Base-by-base conservation (phyloP, 2,329 filamentous ascomycete species). In the Phyllosticta paracitricarpa region DNA sequence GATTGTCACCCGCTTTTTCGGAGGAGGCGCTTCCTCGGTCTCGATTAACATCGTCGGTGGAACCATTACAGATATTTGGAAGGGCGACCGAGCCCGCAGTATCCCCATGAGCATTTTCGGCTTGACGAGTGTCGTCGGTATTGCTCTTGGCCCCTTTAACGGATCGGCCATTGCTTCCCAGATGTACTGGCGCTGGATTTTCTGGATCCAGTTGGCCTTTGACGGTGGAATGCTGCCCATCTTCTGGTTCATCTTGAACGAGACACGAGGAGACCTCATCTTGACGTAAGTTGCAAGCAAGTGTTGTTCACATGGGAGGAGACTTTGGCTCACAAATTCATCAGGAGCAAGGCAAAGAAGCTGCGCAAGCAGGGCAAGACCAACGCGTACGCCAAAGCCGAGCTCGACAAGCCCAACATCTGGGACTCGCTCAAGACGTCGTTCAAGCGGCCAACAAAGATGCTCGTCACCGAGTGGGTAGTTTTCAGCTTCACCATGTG, bases 61-160 rank as follows among this genome's bases (percentile, higher is more conserved):
- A 1, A 72, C 72, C 7, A 67, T 73, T 4, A 72, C 68, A 33
- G 71, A 73, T 56, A 69, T 73, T 17, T 73, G 76, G 77, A 65
- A 68, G 24, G 71, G 73, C 2, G 70, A 75, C 0, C 66, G 68
- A 22, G 72, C 70, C 1, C 73, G 76, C 22, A 78, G 76, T 59
- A 68, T 79, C 51, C 73, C 72, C 0, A 78, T 76, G 66, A 76
- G 75, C 0, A 66, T 79, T 9, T 79, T 76, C 48, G 77, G 77
- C 0, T 75, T 76, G 33, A 75, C 73, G 0, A 71, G 76, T 33
- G 72, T 79, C 4, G 70, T 76, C 10, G 77, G 77, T 1, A 70
- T 79, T 19, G 77, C 72, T 7, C 68, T 78, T 30, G 77, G 77
- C 0, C 77, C 77, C 1, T 76, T 79, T 6, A 71, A 78, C 14